These are phyloP conservation scores for Colletotrichum ledebouriae DNA, from an alignment of 2,329 filamentous ascomycete genomes.

Conservation along the genomic window DNA sequence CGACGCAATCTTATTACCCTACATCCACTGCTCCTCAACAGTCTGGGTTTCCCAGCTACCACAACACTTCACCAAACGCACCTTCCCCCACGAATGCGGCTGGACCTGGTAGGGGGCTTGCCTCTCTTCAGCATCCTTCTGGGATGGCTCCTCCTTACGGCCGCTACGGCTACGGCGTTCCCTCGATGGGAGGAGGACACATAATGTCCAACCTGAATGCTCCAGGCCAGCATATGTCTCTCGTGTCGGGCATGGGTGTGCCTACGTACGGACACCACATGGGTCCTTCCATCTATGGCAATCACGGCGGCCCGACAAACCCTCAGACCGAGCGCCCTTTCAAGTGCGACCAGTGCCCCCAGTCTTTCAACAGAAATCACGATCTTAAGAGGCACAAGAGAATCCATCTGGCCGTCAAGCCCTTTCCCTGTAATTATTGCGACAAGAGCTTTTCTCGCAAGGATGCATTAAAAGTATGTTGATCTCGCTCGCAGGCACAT, in stretches of 20 bases:
- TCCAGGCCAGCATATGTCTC: constrained; percentile 77
- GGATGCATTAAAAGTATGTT: constrained; percentile 91
- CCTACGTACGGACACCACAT: constrained; percentile 64
- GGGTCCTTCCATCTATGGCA: constrained; percentile 70
- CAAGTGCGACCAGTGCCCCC: constrained; percentile 91
- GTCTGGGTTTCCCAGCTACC: constrained; percentile 55
- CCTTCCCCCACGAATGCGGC: constrained; percentile 56
- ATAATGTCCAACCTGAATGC: constrained; percentile 85
- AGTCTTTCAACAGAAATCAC: constrained; percentile 96
- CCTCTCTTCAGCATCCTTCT: constrained; percentile 46
- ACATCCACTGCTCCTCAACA: constrained; percentile 63
- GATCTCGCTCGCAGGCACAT: neutral
- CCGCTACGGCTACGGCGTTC: constrained; percentile 43
- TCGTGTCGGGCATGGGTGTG: constrained; percentile 73
- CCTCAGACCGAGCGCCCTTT: constrained; percentile 84
- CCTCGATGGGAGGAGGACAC: constrained; percentile 70
- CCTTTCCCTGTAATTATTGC: constrained; percentile 90
- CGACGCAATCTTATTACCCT: constrained; percentile 74
- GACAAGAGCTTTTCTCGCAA: constrained; percentile 98
- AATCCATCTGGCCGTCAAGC: constrained; percentile 95
- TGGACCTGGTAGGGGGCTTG: constrained; percentile 56
- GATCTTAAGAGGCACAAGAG: constrained; percentile 96
- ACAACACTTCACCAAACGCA: constrained; percentile 63
- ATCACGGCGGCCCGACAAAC: constrained; percentile 63
- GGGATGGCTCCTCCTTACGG: constrained; percentile 64